Conservation (phyloP, 306 rosid genomes). For the Rosa rugosa region DNA sequence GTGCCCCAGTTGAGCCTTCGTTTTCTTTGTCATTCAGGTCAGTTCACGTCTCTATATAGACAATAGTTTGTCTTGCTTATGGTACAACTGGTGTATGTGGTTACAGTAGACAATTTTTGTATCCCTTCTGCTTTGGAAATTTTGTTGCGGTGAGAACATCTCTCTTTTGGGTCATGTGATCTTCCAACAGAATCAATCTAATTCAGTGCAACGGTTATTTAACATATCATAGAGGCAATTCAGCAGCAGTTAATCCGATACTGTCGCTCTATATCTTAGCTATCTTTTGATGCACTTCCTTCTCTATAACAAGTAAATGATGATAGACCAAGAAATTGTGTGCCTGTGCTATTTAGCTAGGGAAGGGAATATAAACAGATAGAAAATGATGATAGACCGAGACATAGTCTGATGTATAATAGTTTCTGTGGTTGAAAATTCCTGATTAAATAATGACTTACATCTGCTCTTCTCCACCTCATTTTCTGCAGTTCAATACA, state of each 20-base stretch:
- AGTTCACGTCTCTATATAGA: constrained; percentile 1
- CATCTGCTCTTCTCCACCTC: constrained; percentile 2
- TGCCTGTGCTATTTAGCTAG: not conserved
- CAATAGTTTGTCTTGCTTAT: not conserved
- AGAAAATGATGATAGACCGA: not conserved
- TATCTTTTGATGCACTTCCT: not conserved
- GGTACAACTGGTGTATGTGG: not conserved
- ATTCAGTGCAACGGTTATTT: not conserved
- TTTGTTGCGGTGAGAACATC: not conserved
- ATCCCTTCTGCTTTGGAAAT: not conserved
- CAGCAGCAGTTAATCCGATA: not conserved
- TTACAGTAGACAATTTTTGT: not conserved
- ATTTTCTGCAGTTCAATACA: constrained; percentile 59
- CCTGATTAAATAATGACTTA: not conserved
- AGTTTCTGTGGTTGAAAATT: not conserved
- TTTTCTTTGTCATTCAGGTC: constrained; percentile 76
- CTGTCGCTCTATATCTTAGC: not conserved
- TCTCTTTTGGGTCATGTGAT: not conserved
- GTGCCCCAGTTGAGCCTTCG: constrained; percentile 67
- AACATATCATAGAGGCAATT: not conserved
- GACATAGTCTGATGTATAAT: not conserved
- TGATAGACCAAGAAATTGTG: too few species aligned
- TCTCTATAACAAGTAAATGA: not conserved
- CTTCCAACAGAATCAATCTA: not conserved
- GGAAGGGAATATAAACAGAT: not conserved